A percentile compares a stretch with the other conserved stretches of the same genome.
Conservation (phyloP, 2,329 filamentous ascomycete species). For the Beauveria sp. region DNA sequence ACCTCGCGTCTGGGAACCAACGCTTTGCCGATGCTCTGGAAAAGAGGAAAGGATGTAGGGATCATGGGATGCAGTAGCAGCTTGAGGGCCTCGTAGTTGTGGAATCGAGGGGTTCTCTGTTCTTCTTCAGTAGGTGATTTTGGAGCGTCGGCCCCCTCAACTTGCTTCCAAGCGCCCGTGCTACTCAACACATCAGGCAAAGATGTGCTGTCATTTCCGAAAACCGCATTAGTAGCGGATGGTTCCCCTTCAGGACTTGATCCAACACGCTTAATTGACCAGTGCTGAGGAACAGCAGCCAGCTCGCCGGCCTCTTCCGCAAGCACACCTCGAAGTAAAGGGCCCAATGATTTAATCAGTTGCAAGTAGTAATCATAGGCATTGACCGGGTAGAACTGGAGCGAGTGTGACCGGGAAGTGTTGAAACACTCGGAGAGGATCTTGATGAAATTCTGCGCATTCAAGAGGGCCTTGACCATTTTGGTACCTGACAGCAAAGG, state of each 20-base stretch:
- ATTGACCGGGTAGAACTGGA: constrained; percentile 68
- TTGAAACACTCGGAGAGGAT: constrained; percentile 69
- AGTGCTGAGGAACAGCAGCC: constrained; percentile 63
- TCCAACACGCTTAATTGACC: constrained; percentile 36
- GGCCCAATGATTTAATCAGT: constrained; percentile 69
- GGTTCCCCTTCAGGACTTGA: constrained; percentile 17
- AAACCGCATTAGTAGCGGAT: constrained; percentile 15
- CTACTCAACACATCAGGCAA: constrained; percentile 25
- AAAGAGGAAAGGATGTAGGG: constrained; percentile 72
- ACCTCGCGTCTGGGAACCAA: constrained; percentile 64
- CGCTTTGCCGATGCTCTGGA: constrained; percentile 77
- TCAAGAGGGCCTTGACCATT: constrained; percentile 70
- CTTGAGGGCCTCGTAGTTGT: constrained; percentile 72
- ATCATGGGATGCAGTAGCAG: constrained; percentile 73
- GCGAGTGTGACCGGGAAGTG: constrained; percentile 54
- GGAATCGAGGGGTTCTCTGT: constrained; percentile 36
- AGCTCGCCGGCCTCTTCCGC: constrained; percentile 75
- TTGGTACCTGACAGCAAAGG: constrained; percentile 59
- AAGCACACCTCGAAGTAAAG: constrained; percentile 71
- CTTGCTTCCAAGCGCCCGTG: constrained; percentile 20
- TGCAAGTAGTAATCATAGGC: constrained; percentile 74
- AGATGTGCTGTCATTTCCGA: constrained; percentile 23
- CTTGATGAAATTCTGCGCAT: constrained; percentile 67
- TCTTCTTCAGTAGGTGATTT: constrained; percentile 38
- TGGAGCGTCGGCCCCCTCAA: constrained; percentile 16